Percentiles rank a stretch among this genome's conserved stretches.
Evolutionary conservation across 1,284 basidiomycete genomes (phyloP).

Genomic region (Rhizoctonia solani): DNA sequence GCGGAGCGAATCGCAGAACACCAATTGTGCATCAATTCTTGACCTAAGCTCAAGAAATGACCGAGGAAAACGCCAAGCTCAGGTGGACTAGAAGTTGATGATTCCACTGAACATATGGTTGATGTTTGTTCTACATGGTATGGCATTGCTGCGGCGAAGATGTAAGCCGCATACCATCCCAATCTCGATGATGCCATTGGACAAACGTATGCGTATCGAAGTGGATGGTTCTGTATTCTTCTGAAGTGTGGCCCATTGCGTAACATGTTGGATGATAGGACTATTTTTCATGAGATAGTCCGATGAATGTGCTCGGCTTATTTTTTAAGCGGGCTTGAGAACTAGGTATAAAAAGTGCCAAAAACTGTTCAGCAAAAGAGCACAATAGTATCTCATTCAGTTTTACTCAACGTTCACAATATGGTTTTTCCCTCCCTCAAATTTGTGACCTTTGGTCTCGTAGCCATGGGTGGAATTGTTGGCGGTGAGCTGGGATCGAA

Average conservation of each 20-base stretch:
- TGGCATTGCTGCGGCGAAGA: slow-evolving; percentile 3
- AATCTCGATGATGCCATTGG: neutral
- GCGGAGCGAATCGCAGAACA: neutral
- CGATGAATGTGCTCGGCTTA: too few species aligned
- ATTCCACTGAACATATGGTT: neutral
- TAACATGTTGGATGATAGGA: neutral
- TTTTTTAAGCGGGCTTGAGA: too few species aligned
- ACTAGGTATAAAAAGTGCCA: too few species aligned
- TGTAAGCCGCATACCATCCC: neutral
- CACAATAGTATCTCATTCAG: too few species aligned
- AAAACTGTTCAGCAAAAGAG: too few species aligned
- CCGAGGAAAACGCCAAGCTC: too few species aligned
- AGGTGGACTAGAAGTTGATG: neutral
- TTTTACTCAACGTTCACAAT: too few species aligned
- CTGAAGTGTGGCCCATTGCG: neutral
- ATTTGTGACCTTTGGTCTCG: slow-evolving; percentile 1
- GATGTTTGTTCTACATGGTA: neutral
- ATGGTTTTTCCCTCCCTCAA: slow-evolving; percentile 3
- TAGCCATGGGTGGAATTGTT: neutral
- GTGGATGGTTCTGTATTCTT: neutral
- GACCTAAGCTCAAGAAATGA: neutral
- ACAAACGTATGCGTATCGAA: neutral
- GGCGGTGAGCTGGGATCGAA: neutral
- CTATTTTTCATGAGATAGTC: neutral
- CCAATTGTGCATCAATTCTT: neutral